Evolutionary conservation across 176 grass and related monocot genomes (phyloP).

Genomic region (Oryza australiensis): DNA sequence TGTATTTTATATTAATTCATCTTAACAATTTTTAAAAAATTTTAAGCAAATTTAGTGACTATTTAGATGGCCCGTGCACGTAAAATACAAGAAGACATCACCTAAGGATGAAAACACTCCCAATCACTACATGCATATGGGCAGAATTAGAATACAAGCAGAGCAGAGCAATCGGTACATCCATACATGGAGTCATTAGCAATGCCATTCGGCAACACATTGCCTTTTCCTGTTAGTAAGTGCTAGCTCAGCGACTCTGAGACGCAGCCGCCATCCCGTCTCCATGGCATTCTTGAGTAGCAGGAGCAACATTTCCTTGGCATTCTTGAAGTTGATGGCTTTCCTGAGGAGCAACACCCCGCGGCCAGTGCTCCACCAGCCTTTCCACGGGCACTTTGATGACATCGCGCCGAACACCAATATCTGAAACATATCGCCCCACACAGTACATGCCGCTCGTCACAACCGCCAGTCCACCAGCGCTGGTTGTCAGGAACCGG

Average conservation of each 20-base stretch:
- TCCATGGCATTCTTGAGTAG: neutral
- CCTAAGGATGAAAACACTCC: too few relatives aligned
- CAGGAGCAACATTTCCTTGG: constrained; percentile 3
- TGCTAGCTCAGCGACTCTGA: neutral
- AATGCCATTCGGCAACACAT: neutral
- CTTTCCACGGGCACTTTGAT: constrained; percentile 57
- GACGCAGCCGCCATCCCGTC: neutral
- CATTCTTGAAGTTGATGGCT: too few relatives aligned
- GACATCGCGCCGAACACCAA: constrained; percentile 61
- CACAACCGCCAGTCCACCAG: constrained; percentile 44
- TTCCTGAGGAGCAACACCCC: too few relatives aligned
- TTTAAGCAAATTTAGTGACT: too few relatives aligned
- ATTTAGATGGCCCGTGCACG: too few relatives aligned
- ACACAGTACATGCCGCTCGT: constrained; percentile 57
- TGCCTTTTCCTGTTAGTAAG: neutral
- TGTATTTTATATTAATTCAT: too few relatives aligned
- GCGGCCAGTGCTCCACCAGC: constrained; percentile 43
- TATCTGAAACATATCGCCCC: constrained; percentile 56
- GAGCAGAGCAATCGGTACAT: neutral
- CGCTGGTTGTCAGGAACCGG: constrained; percentile 57
- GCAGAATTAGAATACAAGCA: too few relatives aligned
- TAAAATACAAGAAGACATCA: too few relatives aligned
- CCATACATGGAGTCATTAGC: neutral
- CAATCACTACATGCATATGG: too few relatives aligned
- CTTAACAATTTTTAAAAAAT: too few relatives aligned